Evolutionary conservation across 2,329 filamentous ascomycete species (phyloP), one percentile per base, ranked within the genome.

Genomic region (Sarocladium oryzae): DNA sequence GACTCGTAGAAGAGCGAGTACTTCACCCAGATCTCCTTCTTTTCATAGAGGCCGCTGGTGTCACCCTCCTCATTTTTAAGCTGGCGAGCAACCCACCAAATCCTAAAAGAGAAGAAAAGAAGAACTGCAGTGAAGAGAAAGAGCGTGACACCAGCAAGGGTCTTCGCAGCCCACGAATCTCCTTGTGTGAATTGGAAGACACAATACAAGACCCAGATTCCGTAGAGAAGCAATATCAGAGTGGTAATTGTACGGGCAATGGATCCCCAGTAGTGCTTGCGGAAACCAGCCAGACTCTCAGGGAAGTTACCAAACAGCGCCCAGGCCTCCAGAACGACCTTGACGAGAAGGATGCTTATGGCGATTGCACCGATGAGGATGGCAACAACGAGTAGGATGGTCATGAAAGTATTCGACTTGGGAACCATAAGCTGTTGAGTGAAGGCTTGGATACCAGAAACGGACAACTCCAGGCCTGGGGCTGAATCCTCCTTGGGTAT

Each of bases 1-100:
- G 85, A 86, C 62, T 97, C 93, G 74, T 99, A 99, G 72, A 99
- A 97, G 55, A 96, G 77, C 61, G 88, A 93, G 77, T 99, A 99
- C 73, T 93, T 95, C 66, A 89, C 78, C 91, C 93, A 96, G 36
- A 86, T 84, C 53, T 86, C 81, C 74, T 93, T 95, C 70, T 97
- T 79, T 54, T 96, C 88, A 68, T 90, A 97, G 8, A 99, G 77
- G 11, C 74, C 81, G 15, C 77, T 75, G 1, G 79, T 69, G 63
- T 91, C 86, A 52, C 92, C 92, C 58, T 95, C 85, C 26, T 75
- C 62, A 61, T 83, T 78, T 74, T 88, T 92, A 57, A 89, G 85
- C 60, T 82, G 79, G 56, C 77, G 79, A 6, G 89, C 93, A 13
- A 86, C 83, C 57, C 73, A 75, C 76, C 84, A 91, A 60, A 99